phyloP scores from a whole-genome alignment of 148 eudicot species.

The Suaeda aralocaspica region DNA sequence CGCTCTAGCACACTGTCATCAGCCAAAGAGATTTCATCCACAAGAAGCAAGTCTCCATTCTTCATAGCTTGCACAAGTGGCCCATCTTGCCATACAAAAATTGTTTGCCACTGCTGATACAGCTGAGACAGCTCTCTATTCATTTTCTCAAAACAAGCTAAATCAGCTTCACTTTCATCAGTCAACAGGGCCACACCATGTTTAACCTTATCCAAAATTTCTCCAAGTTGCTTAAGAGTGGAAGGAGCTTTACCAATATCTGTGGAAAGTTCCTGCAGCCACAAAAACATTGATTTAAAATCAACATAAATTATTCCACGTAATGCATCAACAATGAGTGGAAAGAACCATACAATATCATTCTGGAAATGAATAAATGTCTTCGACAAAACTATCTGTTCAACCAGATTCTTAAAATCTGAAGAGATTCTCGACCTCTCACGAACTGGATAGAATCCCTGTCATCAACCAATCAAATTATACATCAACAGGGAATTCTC shows the following conservation, averaged over 20 bases:
- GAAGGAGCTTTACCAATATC: constrained; percentile 67
- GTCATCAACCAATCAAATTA: constrained; percentile 11
- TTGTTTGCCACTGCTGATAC: constrained; percentile 77
- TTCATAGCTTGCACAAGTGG: constrained; percentile 95
- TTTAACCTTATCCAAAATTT: constrained; percentile 46
- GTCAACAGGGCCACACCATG: constrained; percentile 37
- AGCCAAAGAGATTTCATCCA: constrained; percentile 95
- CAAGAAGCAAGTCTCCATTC: constrained; percentile 80
- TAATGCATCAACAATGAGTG: neutral
- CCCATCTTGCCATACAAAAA: constrained; percentile 96
- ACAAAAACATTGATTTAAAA: constrained; percentile 9
- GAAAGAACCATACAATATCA: constrained; percentile 44
- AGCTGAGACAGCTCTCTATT: constrained; percentile 45
- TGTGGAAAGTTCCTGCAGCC: constrained; percentile 52
- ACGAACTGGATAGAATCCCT: constrained; percentile 93
- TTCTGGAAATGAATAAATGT: constrained; percentile 43
- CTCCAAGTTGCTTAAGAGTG: constrained; percentile 48
- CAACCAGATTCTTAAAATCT: constrained; percentile 59
- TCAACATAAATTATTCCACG: neutral
- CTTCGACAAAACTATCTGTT: constrained; percentile 45
- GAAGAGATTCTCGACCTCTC: constrained; percentile 64
- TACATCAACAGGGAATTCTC: constrained; percentile 14
- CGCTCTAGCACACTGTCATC: constrained; percentile 98
- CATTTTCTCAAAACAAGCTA: constrained; percentile 39
- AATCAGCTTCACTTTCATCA: constrained; percentile 44